Evolutionary conservation across 1,284 basidiomycete species (phyloP).

Genomic region (Heterobasidion annosum): DNA sequence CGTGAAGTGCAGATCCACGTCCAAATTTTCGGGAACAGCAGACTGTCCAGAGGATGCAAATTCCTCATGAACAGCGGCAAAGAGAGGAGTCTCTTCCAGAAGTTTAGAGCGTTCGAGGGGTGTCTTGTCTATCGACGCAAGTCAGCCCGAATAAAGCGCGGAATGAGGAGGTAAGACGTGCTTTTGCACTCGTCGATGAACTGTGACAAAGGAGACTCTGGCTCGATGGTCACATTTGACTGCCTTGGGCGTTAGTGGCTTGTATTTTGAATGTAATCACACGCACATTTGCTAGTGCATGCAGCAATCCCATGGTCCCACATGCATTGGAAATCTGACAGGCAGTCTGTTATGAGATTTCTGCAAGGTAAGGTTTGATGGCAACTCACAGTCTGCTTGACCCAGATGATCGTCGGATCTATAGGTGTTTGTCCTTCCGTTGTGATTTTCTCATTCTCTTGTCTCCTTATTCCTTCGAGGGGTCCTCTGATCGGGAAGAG

Average conservation of each 20-base stretch:
- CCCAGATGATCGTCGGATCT: constrained; percentile 60
- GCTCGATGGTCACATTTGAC: constrained; percentile 47
- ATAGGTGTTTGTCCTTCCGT: constrained; percentile 41
- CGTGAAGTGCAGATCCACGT: constrained; percentile 79
- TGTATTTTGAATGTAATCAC: neutral
- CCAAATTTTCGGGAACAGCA: constrained; percentile 34
- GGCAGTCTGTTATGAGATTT: no score
- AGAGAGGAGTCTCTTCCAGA: constrained; percentile 69
- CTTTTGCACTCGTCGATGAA: constrained; percentile 61
- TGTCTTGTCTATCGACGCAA: constrained; percentile 37
- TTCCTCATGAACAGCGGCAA: constrained; percentile 66
- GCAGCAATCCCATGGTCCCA: constrained; percentile 83
- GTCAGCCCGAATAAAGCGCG: constrained; percentile 10
- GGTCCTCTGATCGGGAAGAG: constrained; percentile 67
- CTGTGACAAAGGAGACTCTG: constrained; percentile 47
- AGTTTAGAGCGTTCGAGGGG: constrained; percentile 67
- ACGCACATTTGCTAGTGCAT: constrained; percentile 68
- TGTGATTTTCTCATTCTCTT: constrained; percentile 47
- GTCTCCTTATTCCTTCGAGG: constrained; percentile 39
- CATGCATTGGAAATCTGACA: constrained; percentile 78
- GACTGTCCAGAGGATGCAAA: constrained; percentile 67
- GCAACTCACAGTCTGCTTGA: constrained; percentile 65
- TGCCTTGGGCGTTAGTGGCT: constrained; percentile 16
- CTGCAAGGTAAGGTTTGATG: neutral
- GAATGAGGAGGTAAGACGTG: constrained; percentile 13